Percentiles rank a stretch among this genome's conserved stretches.
These are phyloP conservation scores for Termitomyces bulborhizus DNA, from an alignment of 768 basidiomycete species.

Conservation along the genomic window DNA sequence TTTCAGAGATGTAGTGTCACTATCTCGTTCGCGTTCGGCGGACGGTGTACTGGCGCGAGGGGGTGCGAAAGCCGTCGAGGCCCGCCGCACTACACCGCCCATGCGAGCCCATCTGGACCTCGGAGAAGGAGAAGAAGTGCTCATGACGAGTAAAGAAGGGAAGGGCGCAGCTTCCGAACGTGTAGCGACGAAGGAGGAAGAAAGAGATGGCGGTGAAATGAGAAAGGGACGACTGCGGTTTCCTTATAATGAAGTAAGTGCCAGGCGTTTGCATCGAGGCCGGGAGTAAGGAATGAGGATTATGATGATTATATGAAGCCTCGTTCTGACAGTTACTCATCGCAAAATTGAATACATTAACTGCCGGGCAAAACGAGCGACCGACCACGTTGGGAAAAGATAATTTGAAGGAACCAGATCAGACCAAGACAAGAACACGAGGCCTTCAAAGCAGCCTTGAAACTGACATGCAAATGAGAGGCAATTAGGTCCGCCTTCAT, in stretches of 20 bases:
- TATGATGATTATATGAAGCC: constrained; percentile 1
- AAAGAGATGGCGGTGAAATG: constrained; percentile 11
- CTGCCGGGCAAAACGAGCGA: no score
- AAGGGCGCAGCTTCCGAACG: background rate
- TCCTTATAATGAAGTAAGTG: constrained; percentile 30
- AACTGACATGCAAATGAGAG: no score
- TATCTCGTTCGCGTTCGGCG: constrained; percentile 21
- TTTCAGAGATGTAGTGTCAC: constrained; percentile 21
- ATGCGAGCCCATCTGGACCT: constrained; percentile 55
- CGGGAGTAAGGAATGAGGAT: constrained; percentile 5
- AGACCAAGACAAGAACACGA: background rate
- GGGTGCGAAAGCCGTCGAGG: constrained; percentile 49
- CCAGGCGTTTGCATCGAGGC: constrained; percentile 44
- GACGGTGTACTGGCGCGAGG: constrained; percentile 26
- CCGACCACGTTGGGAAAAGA: background rate
- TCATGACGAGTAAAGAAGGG: constrained; percentile 9
- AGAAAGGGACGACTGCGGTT: constrained; percentile 13
- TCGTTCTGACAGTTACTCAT: background rate
- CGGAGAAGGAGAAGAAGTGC: constrained; percentile 15
- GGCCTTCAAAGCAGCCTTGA: background rate
- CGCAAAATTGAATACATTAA: background rate
- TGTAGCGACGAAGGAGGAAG: background rate
- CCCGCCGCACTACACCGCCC: constrained; percentile 53
- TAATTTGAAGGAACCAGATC: background rate
- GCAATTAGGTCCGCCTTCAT: no score